Conservation (phyloP, 2,329 filamentous ascomycete species). For the Claviceps sp. region DNA sequence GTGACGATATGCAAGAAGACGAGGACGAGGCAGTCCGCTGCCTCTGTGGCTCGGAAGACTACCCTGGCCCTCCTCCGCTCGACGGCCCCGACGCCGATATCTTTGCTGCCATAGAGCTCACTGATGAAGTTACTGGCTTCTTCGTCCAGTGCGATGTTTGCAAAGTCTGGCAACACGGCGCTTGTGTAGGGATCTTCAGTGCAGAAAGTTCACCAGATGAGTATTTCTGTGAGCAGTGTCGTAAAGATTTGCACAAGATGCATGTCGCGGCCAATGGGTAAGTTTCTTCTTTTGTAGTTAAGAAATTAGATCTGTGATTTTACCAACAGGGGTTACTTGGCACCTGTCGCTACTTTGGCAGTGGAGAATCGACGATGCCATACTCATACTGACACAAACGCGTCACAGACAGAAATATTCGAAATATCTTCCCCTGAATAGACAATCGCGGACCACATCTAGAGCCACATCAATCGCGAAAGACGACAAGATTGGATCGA, state of each 20-base stretch:
- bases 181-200: conserved; percentile 93
- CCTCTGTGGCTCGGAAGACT: conserved; percentile 88
- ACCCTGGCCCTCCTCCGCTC: conserved; percentile 66
- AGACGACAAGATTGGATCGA: conserved; percentile 43
- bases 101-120: conserved; percentile 47
- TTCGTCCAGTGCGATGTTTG: conserved; percentile 97
- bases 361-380: neutral
- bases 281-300: conserved; percentile 22
- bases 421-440: conserved; percentile 48
- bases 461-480: conserved; percentile 54
- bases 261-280: conserved; percentile 75
- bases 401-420: conserved; percentile 48
- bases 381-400: conserved; percentile 31
- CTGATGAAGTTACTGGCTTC: conserved; percentile 81
- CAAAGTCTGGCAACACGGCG: conserved; percentile 98
- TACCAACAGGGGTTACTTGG: neutral
- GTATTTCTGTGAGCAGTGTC: conserved; percentile 95
- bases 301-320: neutral
- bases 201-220: conserved; percentile 88
- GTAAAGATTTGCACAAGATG: conserved; percentile 80
- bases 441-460: conserved; percentile 41
- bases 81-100: conserved; percentile 45
- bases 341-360: too few species aligned
- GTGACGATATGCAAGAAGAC: conserved; percentile 55
- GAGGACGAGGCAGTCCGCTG: conserved; percentile 94